Evolutionary conservation across 306 rosid genomes (phyloP), one percentile per base, ranked within the genome.

Genomic region (Medicago lupulina): DNA sequence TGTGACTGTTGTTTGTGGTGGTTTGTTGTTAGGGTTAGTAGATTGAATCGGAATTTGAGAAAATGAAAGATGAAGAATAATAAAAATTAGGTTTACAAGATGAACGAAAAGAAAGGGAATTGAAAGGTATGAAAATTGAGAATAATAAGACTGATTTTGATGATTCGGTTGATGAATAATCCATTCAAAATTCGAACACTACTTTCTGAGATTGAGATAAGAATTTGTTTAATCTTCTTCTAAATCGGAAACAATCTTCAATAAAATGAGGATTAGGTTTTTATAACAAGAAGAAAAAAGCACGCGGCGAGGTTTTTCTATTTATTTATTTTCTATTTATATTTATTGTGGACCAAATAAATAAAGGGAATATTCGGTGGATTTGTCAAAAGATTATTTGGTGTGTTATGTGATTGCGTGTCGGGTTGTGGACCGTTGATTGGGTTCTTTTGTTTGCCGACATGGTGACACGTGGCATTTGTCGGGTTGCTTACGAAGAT

Each of bases 131-230:
- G 1, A 79, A 74, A 83, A 70, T 41, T 53, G 74, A 80, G 70
- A 61, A 67, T 75, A 60, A n/a, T 75, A 60, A n/a, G 34, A 55
- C 49, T 79, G 74, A 51, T 25, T 83, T 72, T 80, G 78, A 83
- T 80, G 78, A 83, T 63, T 87, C 60, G 46, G 43, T 63, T 72
- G 88, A 83, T 74, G 85, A 90, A 78, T 43, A 61, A 83, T 88
- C 97, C 97, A 92, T 90, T 81, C 64, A 58, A 87, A 36, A 69
- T 47, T 51, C 8, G 67, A 51, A 51, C 62, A 53, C 78, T 62
- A 39, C 13, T 55, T 12, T 38, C 18, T 60, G 73, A 36, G 73
- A 55, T 43, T 69, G n/a, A 57, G 31, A 54, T 34, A 46, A n/a
- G 8, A 15, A 50, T 61, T 61, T 78, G 14, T 5, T 61, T 31